A percentile compares a stretch with the other conserved stretches of the same genome.
These are phyloP conservation scores for Lagerstroemia speciosa DNA, from an alignment of 345 rosid species.

Conservation along the genomic window DNA sequence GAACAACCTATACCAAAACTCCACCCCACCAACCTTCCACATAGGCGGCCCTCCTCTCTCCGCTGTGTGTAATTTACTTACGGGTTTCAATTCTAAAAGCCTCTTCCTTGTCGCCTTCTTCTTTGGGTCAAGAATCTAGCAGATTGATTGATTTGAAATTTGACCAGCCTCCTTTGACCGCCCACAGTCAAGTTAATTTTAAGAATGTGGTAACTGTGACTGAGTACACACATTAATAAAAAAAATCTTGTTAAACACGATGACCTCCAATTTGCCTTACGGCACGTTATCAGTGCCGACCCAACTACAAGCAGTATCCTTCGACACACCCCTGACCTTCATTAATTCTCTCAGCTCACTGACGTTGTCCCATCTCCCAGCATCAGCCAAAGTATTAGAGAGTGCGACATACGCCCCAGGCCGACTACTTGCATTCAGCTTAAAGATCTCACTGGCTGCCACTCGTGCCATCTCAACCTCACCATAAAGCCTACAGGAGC, in stretches of 20 bases:
- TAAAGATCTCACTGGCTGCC: slow-evolving; percentile 71
- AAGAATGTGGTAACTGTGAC: not conserved
- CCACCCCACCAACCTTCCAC: not conserved
- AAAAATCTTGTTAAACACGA: not conserved
- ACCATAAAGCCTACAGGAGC: slow-evolving; percentile 65
- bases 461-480: slow-evolving; percentile 49
- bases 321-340: slow-evolving; percentile 57
- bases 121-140: not conserved
- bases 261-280: not conserved
- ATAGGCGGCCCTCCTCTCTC: not conserved
- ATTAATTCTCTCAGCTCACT: slow-evolving; percentile 58
- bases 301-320: slow-evolving; percentile 70
- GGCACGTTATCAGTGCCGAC: slow-evolving; percentile 27
- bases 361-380: slow-evolving; percentile 73
- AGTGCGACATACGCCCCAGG: slow-evolving; percentile 84
- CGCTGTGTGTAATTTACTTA: not conserved
- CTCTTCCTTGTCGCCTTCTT: not conserved
- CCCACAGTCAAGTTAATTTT: not conserved
- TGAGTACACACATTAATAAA: not conserved
- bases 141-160: not conserved
- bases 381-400: slow-evolving; percentile 75
- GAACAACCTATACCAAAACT: not conserved
- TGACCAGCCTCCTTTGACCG: not conserved
- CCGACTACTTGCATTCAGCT: slow-evolving; percentile 50
- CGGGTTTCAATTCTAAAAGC: not conserved